These are phyloP conservation scores for Gnaphalium uliginosum DNA, from an alignment of 129 eudicot species.

Conservation along the genomic window DNA sequence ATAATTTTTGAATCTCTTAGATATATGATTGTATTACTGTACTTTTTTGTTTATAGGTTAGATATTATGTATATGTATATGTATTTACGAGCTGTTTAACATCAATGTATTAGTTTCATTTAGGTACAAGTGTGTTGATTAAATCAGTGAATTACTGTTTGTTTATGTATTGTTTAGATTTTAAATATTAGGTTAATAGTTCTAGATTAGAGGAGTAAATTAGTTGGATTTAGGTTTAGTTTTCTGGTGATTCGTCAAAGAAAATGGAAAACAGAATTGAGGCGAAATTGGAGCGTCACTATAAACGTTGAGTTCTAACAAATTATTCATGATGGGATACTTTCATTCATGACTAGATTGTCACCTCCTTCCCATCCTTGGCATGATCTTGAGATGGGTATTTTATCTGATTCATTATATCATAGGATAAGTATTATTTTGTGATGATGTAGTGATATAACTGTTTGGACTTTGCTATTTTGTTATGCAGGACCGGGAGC, in stretches of 20 bases:
- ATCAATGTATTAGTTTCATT: neutral
- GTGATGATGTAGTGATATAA: too few relatives aligned
- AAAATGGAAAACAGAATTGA: neutral
- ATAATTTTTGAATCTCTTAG: too few relatives aligned
- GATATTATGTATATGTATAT: neutral
- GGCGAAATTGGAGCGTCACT: neutral
- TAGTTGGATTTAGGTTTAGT: conserved; percentile 1
- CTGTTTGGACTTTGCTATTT: too few relatives aligned
- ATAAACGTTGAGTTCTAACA: neutral
- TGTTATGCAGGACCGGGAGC: too few relatives aligned
- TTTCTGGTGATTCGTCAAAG: conserved; percentile 14
- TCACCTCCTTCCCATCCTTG: too few relatives aligned
- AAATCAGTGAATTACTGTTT: neutral
- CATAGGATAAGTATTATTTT: too few relatives aligned
- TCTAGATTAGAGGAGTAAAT: conserved; percentile 14
- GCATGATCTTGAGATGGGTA: too few relatives aligned
- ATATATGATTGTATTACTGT: too few relatives aligned
- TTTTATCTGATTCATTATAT: too few relatives aligned
- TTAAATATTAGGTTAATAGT: conserved; percentile 9
- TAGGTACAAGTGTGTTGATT: neutral
- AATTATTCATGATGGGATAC: neutral
- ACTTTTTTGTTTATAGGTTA: too few relatives aligned
- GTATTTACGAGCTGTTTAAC: neutral
- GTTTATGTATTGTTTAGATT: neutral
- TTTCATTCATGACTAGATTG: too few relatives aligned